Conservation (phyloP, 371 early-diverging fungal species). For the Nematocida sp. region DNA sequence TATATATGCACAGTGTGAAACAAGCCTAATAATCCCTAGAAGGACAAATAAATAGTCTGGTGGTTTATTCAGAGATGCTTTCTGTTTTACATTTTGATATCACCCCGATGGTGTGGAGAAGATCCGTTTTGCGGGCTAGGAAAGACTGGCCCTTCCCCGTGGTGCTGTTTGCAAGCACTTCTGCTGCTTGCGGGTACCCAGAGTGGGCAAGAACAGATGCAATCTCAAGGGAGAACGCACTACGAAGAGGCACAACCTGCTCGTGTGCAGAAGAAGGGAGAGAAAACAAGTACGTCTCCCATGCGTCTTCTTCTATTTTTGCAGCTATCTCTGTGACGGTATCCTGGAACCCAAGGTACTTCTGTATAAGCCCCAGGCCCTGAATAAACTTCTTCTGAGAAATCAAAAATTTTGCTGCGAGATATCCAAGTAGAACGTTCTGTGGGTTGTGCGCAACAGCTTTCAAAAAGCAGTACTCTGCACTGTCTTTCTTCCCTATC, state of each 20-base stretch:
- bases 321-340: neutral
- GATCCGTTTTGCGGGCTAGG: slow-evolving; percentile 1
- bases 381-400: slow-evolving; percentile 29
- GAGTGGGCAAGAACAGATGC: slow-evolving; percentile 13
- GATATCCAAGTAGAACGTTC: slow-evolving; percentile 54
- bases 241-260: slow-evolving; percentile 1
- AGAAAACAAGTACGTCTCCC: neutral
- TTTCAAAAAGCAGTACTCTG: slow-evolving; percentile 55
- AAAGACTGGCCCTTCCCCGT: slow-evolving; percentile 27
- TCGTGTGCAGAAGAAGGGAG: neutral
- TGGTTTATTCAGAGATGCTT: too few species aligned
- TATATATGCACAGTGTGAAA: too few species aligned
- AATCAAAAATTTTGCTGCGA: slow-evolving; percentile 58
- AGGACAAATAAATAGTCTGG: too few species aligned
- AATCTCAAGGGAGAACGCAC: slow-evolving; percentile 22
- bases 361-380: slow-evolving; percentile 46
- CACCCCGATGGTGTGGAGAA: neutral
- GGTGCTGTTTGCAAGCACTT: neutral
- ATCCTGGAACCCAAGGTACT: slow-evolving; percentile 23
- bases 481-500: slow-evolving; percentile 56
- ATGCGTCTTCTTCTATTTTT: slow-evolving; percentile 8
- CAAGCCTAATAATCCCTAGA: too few species aligned
- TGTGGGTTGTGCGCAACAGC: slow-evolving; percentile 56
- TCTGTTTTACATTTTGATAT: neutral
- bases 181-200: slow-evolving; percentile 5